phyloP scores from a whole-genome alignment of 78 protist genomes.

The Acrasis kona region DNA sequence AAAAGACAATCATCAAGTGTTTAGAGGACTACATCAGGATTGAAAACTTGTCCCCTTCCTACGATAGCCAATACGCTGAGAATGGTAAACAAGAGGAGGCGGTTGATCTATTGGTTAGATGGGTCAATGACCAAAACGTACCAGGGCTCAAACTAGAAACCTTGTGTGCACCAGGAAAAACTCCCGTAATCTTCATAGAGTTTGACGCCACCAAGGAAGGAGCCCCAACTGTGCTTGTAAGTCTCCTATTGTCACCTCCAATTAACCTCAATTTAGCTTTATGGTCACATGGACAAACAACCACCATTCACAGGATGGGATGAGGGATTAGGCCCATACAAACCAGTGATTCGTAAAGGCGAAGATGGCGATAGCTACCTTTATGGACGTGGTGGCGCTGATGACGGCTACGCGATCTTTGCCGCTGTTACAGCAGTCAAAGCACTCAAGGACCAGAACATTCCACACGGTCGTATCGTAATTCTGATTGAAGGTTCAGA shows the following conservation, averaged over 20 bases:
- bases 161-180: slow-evolving; percentile 34
- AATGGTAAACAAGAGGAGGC: slow-evolving; percentile 71
- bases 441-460: slow-evolving; percentile 34
- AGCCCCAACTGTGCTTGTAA: neutral
- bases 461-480: slow-evolving; percentile 57
- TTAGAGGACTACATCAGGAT: slow-evolving; percentile 35
- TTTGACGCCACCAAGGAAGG: slow-evolving; percentile 19
- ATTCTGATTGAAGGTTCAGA: slow-evolving; percentile 77
- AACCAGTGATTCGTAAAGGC: slow-evolving; percentile 45
- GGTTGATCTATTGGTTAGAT: slow-evolving; percentile 32
- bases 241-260: neutral
- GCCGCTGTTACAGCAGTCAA: slow-evolving; percentile 53
- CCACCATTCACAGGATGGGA: slow-evolving; percentile 65
- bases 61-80: slow-evolving; percentile 57
- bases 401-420: slow-evolving; percentile 79
- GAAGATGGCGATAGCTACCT: slow-evolving; percentile 31
- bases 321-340: slow-evolving; percentile 64
- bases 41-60: slow-evolving; percentile 71
- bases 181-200: slow-evolving; percentile 63
- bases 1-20: slow-evolving; percentile 33
- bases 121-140: slow-evolving; percentile 53
- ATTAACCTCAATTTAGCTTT: slow-evolving; percentile 28
- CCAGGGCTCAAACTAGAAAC: slow-evolving; percentile 35
- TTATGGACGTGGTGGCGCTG: slow-evolving; percentile 84
- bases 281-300: slow-evolving; percentile 86